Evolutionary conservation across 2,329 filamentous ascomycete species (phyloP).

Genomic region (Calycina marina): DNA sequence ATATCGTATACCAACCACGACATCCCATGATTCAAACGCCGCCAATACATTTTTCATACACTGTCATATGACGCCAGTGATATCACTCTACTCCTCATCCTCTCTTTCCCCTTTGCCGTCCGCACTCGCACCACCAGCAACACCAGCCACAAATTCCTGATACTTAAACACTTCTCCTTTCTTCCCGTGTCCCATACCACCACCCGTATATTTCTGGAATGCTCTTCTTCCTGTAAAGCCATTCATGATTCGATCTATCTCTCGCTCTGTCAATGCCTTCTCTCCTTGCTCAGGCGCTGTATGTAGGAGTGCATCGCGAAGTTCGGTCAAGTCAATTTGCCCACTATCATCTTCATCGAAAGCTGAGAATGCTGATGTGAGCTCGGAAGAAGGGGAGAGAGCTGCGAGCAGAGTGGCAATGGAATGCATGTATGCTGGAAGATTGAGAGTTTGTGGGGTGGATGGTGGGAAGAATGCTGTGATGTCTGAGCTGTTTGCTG

Average conservation of each 20-base stretch:
- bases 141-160: slow-evolving; percentile 61
- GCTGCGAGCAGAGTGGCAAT: slow-evolving; percentile 60
- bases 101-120: not conserved
- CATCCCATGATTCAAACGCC: too few relatives aligned
- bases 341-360: slow-evolving; percentile 95
- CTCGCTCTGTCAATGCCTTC: slow-evolving; percentile 46
- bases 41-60: too few relatives aligned
- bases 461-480: slow-evolving; percentile 69
- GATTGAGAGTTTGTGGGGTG: slow-evolving; percentile 56
- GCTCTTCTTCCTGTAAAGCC: slow-evolving; percentile 76
- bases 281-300: slow-evolving; percentile 65
- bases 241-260: slow-evolving; percentile 76
- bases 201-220: slow-evolving; percentile 47
- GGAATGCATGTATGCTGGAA: slow-evolving; percentile 75
- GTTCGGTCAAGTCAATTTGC: slow-evolving; percentile 70
- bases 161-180: slow-evolving; percentile 87
- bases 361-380: slow-evolving; percentile 80
- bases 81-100: not conserved
- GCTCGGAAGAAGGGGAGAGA: slow-evolving; percentile 64
- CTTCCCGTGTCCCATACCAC: slow-evolving; percentile 30
- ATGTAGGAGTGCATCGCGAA: slow-evolving; percentile 70
- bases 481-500: slow-evolving; percentile 56
- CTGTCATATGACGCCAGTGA: not conserved
- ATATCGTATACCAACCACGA: too few relatives aligned
- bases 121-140: slow-evolving; percentile 16